phyloP scores from a whole-genome alignment of 495 filamentous ascomycete genomes.

The Lophiostoma macrostomum region DNA sequence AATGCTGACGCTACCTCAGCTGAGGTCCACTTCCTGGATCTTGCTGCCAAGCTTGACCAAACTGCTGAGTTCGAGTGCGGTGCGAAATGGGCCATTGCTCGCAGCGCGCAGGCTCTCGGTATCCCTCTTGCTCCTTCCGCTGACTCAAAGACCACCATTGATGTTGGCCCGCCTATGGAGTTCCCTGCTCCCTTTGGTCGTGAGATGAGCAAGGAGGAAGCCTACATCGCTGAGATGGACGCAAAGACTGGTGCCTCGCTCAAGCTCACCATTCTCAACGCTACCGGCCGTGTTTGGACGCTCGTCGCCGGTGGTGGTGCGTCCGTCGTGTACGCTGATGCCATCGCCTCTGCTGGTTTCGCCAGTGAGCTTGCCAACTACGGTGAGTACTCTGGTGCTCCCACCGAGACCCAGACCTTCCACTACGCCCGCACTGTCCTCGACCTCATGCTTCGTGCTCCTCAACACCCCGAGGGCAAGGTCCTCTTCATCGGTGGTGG shows the following conservation, averaged over 20 bases:
- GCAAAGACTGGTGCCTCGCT: constrained; percentile 98
- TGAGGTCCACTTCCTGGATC: constrained; percentile 94
- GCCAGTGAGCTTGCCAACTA: constrained; percentile 98
- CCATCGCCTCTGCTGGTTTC: constrained; percentile 95
- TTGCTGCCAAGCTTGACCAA: constrained; percentile 98
- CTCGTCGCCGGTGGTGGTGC: constrained; percentile 99
- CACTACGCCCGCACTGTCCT: constrained; percentile 96
- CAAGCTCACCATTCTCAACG: constrained; percentile 95
- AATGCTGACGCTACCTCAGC: constrained; percentile 89
- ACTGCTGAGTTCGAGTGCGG: constrained; percentile 99
- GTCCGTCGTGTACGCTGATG: constrained; percentile 97
- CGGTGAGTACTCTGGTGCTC: constrained; percentile 98
- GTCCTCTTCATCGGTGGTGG: constrained; percentile 98
- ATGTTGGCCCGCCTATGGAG: constrained; percentile 96
- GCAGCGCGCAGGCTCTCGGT: constrained; percentile 81
- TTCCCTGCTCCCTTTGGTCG: constrained; percentile 98
- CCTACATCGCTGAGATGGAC: constrained; percentile 96
- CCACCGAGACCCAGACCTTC: constrained; percentile 96
- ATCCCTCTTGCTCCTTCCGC: constrained; percentile 55
- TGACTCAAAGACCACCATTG: constrained; percentile 79
- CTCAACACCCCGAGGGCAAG: constrained; percentile 83
- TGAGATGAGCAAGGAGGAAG: constrained; percentile 96
- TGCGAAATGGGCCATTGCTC: constrained; percentile 95
- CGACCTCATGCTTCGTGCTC: constrained; percentile 95
- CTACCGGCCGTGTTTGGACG: constrained; percentile 91